phyloP scores from a whole-genome alignment of 208 protist species.

The Angomonas ambiguus region DNA sequence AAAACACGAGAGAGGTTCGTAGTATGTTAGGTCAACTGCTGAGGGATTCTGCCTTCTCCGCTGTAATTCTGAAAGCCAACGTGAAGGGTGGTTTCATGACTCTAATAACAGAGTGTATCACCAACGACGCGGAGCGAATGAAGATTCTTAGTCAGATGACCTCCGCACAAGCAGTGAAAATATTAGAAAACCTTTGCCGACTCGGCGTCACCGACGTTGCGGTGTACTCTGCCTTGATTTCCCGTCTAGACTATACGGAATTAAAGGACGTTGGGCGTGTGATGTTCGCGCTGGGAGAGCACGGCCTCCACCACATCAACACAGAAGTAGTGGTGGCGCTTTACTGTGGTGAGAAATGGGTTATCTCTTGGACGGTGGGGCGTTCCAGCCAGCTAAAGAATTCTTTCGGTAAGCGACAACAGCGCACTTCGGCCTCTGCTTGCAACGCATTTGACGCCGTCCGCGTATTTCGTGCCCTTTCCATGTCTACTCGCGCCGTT shows the following conservation, averaged over 20 bases:
- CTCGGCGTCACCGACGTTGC: slow-evolving; percentile 47
- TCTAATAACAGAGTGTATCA: slow-evolving; percentile 52
- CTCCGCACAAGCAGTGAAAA: slow-evolving; percentile 71
- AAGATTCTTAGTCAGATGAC: slow-evolving; percentile 72
- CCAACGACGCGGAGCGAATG: slow-evolving; percentile 63
- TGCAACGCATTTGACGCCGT: slow-evolving; percentile 79
- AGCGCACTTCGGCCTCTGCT: background rate
- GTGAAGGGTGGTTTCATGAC: slow-evolving; percentile 50
- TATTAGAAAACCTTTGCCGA: slow-evolving; percentile 57
- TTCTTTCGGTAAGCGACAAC: background rate
- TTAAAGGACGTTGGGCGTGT: slow-evolving; percentile 62
- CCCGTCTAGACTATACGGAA: slow-evolving; percentile 52
- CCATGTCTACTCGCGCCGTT: slow-evolving; percentile 51
- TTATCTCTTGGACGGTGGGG: background rate
- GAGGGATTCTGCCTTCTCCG: slow-evolving; percentile 72
- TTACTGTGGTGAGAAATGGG: slow-evolving; percentile 74
- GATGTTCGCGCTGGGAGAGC: slow-evolving; percentile 66
- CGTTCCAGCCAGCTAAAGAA: background rate
- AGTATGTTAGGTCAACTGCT: slow-evolving; percentile 54
- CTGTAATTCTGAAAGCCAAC: slow-evolving; percentile 43
- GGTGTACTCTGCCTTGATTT: slow-evolving; percentile 48
- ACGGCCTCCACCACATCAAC: slow-evolving; percentile 42
- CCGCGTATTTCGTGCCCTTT: slow-evolving; percentile 68
- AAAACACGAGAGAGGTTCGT: slow-evolving; percentile 43
- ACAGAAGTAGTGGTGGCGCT: slow-evolving; percentile 61